Evolutionary conservation across 2,329 filamentous ascomycete genomes (phyloP), one percentile per base, ranked within the genome.

Genomic region (Alternaria brassicicola): DNA sequence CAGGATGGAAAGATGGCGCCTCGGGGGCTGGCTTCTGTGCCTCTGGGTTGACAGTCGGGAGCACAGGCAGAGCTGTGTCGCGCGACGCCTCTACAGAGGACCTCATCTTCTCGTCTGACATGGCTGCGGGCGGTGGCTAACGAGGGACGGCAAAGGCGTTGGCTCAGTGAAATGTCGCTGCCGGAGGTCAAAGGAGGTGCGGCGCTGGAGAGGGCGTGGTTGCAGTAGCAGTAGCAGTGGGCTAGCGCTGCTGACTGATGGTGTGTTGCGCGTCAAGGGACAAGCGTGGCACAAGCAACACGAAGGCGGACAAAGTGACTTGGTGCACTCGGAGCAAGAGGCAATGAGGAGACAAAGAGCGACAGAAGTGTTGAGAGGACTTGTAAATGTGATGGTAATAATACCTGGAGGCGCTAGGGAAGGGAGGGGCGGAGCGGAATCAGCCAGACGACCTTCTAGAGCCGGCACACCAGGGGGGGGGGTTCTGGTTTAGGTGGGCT

Each of bases 41-140:
- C 23, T 87, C 85, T 23, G 89, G 90, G 78, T 94, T 96, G 78
- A 91, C 86, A 10, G 89, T 93, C 28, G 93, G 93, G 75, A 97
- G 84, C 57, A 92, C 83, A 41, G 83, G 86, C 72, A 80, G 80
- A 66, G 81, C 81, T 63, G 81, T 78, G 64, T 88, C 85, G 78
- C 89, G 86, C 56, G 86, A 82, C 70, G 85, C 82, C 78, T 97
- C 93, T 78, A 90, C 90, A 45, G 92, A 97, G 71, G 88, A 84
- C 76, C 93, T 89, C 70, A 85, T 88, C 82, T 97, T 97, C 79
- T 97, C 83, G 76, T 85, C 90, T 51, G 82, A 84, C 87, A 89
- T 90, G 74, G 61, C 73, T 67, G 62, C 21, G 63, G 31, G 45
- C 43, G 52, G 56, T 42, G 53, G 49, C 47, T 51, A 68, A 66